phyloP scores from a whole-genome alignment of 352 stramenopile genomes.

The Globisporangium echinulatum region DNA sequence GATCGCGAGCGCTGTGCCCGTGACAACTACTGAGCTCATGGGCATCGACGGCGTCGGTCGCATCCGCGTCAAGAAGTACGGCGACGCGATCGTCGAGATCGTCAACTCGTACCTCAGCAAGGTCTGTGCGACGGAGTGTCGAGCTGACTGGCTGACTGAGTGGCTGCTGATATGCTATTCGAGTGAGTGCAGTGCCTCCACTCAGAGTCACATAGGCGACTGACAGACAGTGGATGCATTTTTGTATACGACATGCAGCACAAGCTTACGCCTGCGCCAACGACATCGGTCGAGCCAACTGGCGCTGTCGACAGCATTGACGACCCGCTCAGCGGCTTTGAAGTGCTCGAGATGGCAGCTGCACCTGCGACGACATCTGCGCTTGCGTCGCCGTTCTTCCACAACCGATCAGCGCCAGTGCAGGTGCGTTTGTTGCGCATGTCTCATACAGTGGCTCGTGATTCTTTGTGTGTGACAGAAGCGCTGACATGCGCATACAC shows the following conservation, averaged over 20 bases:
- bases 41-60: slow-evolving; percentile 79
- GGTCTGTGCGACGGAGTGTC: slow-evolving; percentile 18
- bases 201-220: background rate
- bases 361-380: slow-evolving; percentile 1
- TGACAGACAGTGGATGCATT: background rate
- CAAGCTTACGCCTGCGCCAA: slow-evolving; percentile 47
- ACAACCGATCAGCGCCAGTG: slow-evolving; percentile 14
- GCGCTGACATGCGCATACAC: background rate
- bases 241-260: slow-evolving; percentile 24
- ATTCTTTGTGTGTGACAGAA: background rate
- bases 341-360: slow-evolving; percentile 8
- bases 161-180: too few relatives aligned
- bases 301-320: slow-evolving; percentile 28
- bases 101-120: slow-evolving; percentile 75
- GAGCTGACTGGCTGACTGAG: too few relatives aligned
- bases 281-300: slow-evolving; percentile 8
- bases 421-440: slow-evolving; percentile 1
- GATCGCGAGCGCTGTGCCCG: slow-evolving; percentile 73
- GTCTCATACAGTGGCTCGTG: background rate
- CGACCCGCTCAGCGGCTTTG: slow-evolving; percentile 20
- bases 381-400: slow-evolving; percentile 48
- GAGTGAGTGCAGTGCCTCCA: too few relatives aligned
- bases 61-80: slow-evolving; percentile 84
- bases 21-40: slow-evolving; percentile 67
- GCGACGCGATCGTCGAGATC: slow-evolving; percentile 76